phyloP scores from a whole-genome alignment of 2,329 filamentous ascomycete genomes.

The Paramyrothecium sp. region DNA sequence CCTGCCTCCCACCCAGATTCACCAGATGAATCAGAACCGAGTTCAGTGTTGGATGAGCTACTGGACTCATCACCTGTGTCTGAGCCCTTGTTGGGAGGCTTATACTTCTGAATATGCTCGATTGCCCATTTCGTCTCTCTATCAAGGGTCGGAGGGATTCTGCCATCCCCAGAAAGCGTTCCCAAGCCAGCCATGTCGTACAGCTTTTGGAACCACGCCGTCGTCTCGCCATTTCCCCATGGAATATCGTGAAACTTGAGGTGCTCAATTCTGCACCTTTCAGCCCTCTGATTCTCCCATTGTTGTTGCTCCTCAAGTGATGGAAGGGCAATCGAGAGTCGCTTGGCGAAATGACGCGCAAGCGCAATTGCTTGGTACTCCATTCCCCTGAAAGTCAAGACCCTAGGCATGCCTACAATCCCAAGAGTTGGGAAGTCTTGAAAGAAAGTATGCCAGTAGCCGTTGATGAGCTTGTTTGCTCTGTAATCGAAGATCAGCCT shows the following conservation, averaged over 20 bases:
- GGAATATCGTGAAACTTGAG: conserved; percentile 51
- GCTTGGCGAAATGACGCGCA: conserved; percentile 43
- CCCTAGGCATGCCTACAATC: conserved; percentile 49
- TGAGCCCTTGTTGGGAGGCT: conserved; percentile 20
- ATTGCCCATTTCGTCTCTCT: conserved; percentile 45
- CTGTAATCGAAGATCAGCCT: conserved; percentile 49
- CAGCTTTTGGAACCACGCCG: conserved; percentile 42
- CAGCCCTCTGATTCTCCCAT: conserved; percentile 45
- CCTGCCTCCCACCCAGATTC: neutral
- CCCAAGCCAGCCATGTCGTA: conserved; percentile 49
- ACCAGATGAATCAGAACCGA: neutral
- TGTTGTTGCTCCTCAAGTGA: conserved; percentile 31
- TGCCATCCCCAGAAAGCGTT: conserved; percentile 43
- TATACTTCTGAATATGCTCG: conserved; percentile 46
- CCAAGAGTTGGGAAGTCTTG: conserved; percentile 45
- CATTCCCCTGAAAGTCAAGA: conserved; percentile 51
- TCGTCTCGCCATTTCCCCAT: conserved; percentile 51
- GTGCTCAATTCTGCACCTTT: conserved; percentile 23
- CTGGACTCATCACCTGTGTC: neutral
- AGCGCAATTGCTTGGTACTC: conserved; percentile 56
- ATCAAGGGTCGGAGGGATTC: conserved; percentile 42
- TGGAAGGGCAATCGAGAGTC: conserved; percentile 38
- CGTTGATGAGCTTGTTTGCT: conserved; percentile 37
- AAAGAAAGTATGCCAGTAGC: conserved; percentile 54
- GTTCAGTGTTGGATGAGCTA: neutral